A percentile compares a stretch with the other conserved stretches of the same genome.
phyloP scores from a whole-genome alignment of 2,329 filamentous ascomycete species.

The Microdochium trichocladiopsis region DNA sequence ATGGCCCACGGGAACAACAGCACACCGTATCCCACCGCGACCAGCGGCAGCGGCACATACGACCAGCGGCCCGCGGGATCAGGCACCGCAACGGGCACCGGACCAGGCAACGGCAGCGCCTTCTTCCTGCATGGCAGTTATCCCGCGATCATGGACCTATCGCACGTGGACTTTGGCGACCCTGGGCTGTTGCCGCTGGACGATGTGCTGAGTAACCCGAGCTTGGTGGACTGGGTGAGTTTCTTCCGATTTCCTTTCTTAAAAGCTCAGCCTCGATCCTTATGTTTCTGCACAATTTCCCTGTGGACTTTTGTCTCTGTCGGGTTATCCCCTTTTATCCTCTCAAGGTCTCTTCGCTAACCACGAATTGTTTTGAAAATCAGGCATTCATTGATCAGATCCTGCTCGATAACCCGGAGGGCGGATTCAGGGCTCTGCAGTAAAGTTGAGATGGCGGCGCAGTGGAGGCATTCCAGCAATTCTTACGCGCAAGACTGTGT shows the following conservation, averaged over 20 bases:
- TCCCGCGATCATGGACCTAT: conserved; percentile 12
- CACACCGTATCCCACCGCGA: background rate
- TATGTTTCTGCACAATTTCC: too few species aligned
- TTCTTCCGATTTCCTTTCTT: background rate
- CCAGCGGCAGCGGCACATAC: background rate
- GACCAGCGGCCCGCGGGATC: background rate
- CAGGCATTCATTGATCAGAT: conserved; percentile 15
- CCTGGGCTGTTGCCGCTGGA: conserved; percentile 23
- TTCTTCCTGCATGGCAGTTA: background rate
- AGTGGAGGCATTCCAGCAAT: too few species aligned
- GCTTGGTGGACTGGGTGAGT: conserved; percentile 31
- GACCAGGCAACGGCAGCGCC: too few species aligned
- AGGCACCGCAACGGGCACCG: too few species aligned
- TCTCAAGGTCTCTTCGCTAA: background rate
- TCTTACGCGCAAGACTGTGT: too few species aligned
- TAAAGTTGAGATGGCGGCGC: too few species aligned
- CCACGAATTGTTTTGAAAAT: background rate
- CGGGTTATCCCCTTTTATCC: background rate
- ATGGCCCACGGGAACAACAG: conserved; percentile 2
- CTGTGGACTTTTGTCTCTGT: conserved; percentile 4
- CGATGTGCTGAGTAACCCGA: conserved; percentile 23
- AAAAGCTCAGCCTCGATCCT: too few species aligned
- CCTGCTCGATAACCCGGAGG: conserved; percentile 16
- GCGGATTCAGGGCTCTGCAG: conserved; percentile 7
- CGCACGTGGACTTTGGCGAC: conserved; percentile 20